Evolutionary conservation across 495 filamentous ascomycete species (phyloP).

Genomic region (Xeromyces bisporus): DNA sequence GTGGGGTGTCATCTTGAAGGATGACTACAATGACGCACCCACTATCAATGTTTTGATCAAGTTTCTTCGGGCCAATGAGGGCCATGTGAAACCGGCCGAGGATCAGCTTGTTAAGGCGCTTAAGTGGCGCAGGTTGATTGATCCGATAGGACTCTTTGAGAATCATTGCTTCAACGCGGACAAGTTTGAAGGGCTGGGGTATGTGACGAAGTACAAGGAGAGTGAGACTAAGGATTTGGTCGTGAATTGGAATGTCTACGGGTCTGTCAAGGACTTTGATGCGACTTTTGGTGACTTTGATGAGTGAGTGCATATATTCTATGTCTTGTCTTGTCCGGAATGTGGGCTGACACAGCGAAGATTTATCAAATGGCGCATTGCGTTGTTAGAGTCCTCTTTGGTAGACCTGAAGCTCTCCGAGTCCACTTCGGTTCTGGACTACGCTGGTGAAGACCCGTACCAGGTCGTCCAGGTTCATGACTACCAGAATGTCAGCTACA

Average conservation of each 20-base stretch:
- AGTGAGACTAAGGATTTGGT: conserved; percentile 27
- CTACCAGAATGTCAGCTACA: conserved; percentile 67
- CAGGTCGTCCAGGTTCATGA: conserved; percentile 83
- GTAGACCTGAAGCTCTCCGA: conserved; percentile 46
- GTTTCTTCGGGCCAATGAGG: conserved; percentile 75
- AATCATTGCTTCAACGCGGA: conserved; percentile 35
- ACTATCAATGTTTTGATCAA: conserved; percentile 78
- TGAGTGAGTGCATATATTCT: conserved; percentile 54
- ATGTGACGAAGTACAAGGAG: conserved; percentile 30
- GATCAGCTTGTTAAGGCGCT: conserved; percentile 63
- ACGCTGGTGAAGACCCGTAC: conserved; percentile 60
- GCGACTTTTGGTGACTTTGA: conserved; percentile 61
- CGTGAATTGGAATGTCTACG: conserved; percentile 77
- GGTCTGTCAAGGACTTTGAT: conserved; percentile 51
- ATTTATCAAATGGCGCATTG: conserved; percentile 73
- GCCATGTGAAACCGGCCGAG: conserved; percentile 51
- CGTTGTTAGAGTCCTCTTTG: conserved; percentile 70
- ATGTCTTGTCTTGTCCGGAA: too few species aligned
- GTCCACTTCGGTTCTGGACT: conserved; percentile 55
- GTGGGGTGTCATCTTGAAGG: conserved; percentile 53
- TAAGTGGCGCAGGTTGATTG: conserved; percentile 55
- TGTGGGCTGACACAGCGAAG: too few species aligned
- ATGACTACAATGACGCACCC: conserved; percentile 37
- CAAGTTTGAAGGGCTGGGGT: conserved; percentile 35
- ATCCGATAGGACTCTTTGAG: conserved; percentile 26